Base-by-base conservation (phyloP, 2,329 filamentous ascomycete genomes). In the Endocalyx cinctus region DNA sequence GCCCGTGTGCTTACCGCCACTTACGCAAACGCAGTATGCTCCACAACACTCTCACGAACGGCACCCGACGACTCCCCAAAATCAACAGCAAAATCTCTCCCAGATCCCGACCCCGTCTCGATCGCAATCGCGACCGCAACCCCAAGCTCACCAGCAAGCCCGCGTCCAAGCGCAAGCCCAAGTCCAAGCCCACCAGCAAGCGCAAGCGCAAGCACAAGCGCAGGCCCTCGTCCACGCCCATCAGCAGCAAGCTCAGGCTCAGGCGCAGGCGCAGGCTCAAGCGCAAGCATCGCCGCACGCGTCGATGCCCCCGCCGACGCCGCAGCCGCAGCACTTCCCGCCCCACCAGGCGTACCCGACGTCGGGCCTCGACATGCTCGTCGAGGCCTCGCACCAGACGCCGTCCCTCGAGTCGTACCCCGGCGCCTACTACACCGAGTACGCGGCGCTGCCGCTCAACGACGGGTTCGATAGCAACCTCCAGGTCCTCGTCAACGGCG, bases 401-500 rank as follows among this genome's bases (percentile, higher is more conserved):
- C 51, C 50, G 5, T 39, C 46, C 7, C 25, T 48, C 20, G 47
- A 45, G 2, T 37, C 44, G 11, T 44, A 48, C 35, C 27, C 45
- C 8, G 19, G 39, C 12, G 37, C 43, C 3, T 55, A 54, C 40
- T 55, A 55, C 26, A 5, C 34, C 23, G 45, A 49, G 17, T 49
- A 51, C 15, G 31, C 42, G n/a, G 33, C 48, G 4, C 38, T 45
- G 22, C 30, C 44, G 25, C 47, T 63, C 6, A 60, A 60, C 27
- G 69, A 72, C 35, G 68, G 68, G 2, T 72, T 64, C 38, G 63
- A 69, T 40, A 55, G 50, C 7, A 69, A 71, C 46, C 45, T 72
- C 32, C 63, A 65, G 39, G 60, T 58, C 29, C 65, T 65, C 34
- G 58, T 69, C 16, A 55, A 66, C 25, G 67, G 66, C 2, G 49